Percentiles rank a stretch among this genome's conserved stretches.
Conservation (phyloP, 2,329 filamentous ascomycete species). For the Pseudocercospora cruenta region DNA sequence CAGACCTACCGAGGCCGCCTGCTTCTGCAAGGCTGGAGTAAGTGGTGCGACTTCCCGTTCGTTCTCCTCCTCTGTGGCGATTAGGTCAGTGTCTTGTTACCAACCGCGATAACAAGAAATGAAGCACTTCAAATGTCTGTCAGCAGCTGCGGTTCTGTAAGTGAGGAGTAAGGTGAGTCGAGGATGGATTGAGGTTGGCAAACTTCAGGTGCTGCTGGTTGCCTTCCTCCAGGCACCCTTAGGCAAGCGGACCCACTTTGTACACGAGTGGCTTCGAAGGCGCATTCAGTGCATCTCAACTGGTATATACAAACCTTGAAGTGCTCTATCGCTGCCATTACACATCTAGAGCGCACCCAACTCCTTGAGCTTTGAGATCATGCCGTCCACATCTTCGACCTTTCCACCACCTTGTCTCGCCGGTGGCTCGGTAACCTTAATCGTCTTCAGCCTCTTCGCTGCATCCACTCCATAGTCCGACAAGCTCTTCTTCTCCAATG, state of each 20-base stretch:
- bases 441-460: conserved; percentile 76
- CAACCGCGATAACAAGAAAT: not conserved
- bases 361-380: conserved; percentile 93
- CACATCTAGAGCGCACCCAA: conserved; percentile 75
- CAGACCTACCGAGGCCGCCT: not conserved
- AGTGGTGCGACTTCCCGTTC: not conserved
- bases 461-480: conserved; percentile 79
- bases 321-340: not conserved
- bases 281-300: conserved; percentile 2
- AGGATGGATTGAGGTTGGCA: not conserved
- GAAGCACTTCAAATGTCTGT: not conserved
- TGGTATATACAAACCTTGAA: conserved; percentile 15
- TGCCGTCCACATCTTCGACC: conserved; percentile 95
- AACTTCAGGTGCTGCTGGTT: conserved; percentile 1
- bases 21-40: not conserved
- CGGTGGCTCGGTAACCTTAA: conserved; percentile 89
- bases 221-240: conserved; percentile 9
- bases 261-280: not conserved
- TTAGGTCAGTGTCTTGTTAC: not conserved
- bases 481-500: conserved; percentile 86
- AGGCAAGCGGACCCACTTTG: conserved; percentile 11
- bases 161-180: not conserved
- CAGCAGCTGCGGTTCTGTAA: not conserved
- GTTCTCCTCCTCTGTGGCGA: not conserved
- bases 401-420: conserved; percentile 90